Percentiles rank a stretch among this genome's conserved stretches.
phyloP scores from a whole-genome alignment of 192 early-diverging fungal genomes.

The Allomyces javanicus region DNA sequence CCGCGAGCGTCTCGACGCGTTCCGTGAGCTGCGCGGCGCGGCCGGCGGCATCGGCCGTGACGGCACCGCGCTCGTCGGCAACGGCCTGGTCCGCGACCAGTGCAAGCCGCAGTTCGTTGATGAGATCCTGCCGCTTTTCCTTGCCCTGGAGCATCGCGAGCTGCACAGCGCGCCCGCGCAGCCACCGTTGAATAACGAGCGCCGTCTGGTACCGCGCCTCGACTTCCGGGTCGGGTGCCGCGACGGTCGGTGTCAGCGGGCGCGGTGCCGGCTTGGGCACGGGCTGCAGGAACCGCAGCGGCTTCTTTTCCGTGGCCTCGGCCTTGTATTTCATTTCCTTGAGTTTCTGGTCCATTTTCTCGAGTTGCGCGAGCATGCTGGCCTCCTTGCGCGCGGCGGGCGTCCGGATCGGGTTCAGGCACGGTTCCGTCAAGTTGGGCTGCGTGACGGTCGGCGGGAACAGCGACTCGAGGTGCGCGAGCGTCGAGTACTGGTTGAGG shows the following conservation, averaged over 20 bases:
- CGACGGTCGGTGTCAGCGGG: conserved; percentile 25
- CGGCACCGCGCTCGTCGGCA: background rate
- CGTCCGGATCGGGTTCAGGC: conserved; percentile 7
- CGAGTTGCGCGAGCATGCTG: conserved; percentile 24
- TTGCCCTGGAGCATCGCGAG: conserved; percentile 31
- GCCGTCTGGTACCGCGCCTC: conserved; percentile 28
- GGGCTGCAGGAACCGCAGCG: conserved; percentile 20
- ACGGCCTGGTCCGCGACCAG: background rate
- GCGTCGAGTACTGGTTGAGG: background rate
- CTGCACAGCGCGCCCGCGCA: conserved; percentile 33
- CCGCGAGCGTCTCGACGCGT: too few relatives aligned
- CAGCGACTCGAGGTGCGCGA: conserved; percentile 15
- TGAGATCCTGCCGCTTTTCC: conserved; percentile 25
- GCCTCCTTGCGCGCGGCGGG: conserved; percentile 17
- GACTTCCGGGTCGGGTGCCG: conserved; percentile 15
- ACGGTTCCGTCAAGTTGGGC: conserved; percentile 11
- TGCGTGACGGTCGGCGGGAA: conserved; percentile 14
- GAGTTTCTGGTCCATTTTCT: conserved; percentile 23
- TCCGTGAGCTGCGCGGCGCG: too few relatives aligned
- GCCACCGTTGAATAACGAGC: conserved; percentile 26
- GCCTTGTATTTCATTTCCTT: conserved; percentile 14
- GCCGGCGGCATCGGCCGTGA: too few relatives aligned
- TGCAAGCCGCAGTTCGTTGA: conserved; percentile 26
- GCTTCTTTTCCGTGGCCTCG: conserved; percentile 10
- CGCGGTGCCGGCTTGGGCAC: conserved; percentile 30